Base-by-base conservation (phyloP, 2,329 filamentous ascomycete species). In the Hypoxylon sp. region DNA sequence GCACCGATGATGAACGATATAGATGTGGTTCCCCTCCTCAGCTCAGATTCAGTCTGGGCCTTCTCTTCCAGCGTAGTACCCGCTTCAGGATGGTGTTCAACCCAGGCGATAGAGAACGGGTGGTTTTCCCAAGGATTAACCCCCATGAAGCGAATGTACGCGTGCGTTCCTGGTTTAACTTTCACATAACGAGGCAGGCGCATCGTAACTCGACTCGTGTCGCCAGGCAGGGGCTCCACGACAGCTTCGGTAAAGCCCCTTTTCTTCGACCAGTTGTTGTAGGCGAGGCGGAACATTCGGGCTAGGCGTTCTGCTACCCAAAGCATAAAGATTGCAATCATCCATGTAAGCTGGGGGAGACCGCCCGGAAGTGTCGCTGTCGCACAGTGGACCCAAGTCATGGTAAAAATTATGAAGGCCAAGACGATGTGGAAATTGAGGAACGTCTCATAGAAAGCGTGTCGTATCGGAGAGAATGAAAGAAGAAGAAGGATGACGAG, bases 381-480 rank as follows among this genome's bases (percentile, higher is more conserved):
- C 49, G 88, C 85, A 75, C 93, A 89, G 82, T 98, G 96, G 40
- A 95, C 83, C 87, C 91, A 96, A 7, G 95, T 90, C 75, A 90
- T 91, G 63, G 88, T 84, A 56, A 98, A 87, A 53, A 85, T 83
- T 60, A 93, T 77, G 37, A 91, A 80, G 42, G 91, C 94, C 56
- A 97, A 82, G 40, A 92, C 79, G 73, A 97, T 94, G 82, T 98
- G 96, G 31, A 91, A 81, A 78, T 92, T 93, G 74, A 98, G 87
- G 82, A 99, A 99, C 0, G 94, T 97, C 82, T 99, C 96, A 83
- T 99, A 99, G 79, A 97, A 98, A 42, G 95, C 94, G 80, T 98
- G 95, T 68, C 96, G 91, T 57, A 99, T 78, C 0, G 94, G 91
- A 2, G 94, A 95, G 60, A 92, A 83, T 8, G 94, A 91, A 30